A percentile compares a stretch with the other conserved stretches of the same genome.
phyloP scores from a whole-genome alignment of 352 stramenopile species.

The Pythium oligandrum region DNA sequence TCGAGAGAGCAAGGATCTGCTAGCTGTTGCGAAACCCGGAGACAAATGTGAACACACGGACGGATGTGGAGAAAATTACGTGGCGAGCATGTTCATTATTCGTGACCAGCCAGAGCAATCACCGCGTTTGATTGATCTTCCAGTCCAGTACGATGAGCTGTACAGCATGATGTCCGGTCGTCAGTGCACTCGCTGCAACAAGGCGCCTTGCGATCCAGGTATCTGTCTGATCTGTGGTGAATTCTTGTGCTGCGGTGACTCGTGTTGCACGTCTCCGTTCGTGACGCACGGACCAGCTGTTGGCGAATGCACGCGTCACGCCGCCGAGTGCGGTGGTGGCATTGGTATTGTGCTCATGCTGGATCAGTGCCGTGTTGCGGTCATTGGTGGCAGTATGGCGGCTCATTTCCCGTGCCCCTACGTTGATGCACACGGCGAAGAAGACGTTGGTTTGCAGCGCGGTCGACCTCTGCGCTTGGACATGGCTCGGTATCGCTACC shows the following conservation, averaged over 20 bases:
- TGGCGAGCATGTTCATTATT: slow-evolving; percentile 87
- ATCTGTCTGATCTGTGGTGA: slow-evolving; percentile 84
- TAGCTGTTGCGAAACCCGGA: slow-evolving; percentile 62
- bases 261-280: slow-evolving; percentile 77
- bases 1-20: slow-evolving; percentile 67
- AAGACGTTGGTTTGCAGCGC: slow-evolving; percentile 77
- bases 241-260: slow-evolving; percentile 80
- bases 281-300: slow-evolving; percentile 69
- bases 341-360: slow-evolving; percentile 80
- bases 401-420: slow-evolving; percentile 84
- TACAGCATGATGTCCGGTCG: slow-evolving; percentile 70
- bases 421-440: slow-evolving; percentile 81
- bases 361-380: slow-evolving; percentile 78
- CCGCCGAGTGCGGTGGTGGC: slow-evolving; percentile 79
- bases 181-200: slow-evolving; percentile 66
- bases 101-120: slow-evolving; percentile 43
- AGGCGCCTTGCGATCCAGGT: slow-evolving; percentile 61
- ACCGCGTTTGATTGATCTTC: slow-evolving; percentile 72
- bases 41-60: slow-evolving; percentile 86
- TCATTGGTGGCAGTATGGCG: slow-evolving; percentile 82
- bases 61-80: slow-evolving; percentile 78
- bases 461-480: slow-evolving; percentile 78
- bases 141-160: slow-evolving; percentile 81
- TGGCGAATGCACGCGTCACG: slow-evolving; percentile 81
- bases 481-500: slow-evolving; percentile 55